These are phyloP conservation scores for Rhizopogon roseolus DNA, from an alignment of 768 basidiomycete species.

Conservation along the genomic window DNA sequence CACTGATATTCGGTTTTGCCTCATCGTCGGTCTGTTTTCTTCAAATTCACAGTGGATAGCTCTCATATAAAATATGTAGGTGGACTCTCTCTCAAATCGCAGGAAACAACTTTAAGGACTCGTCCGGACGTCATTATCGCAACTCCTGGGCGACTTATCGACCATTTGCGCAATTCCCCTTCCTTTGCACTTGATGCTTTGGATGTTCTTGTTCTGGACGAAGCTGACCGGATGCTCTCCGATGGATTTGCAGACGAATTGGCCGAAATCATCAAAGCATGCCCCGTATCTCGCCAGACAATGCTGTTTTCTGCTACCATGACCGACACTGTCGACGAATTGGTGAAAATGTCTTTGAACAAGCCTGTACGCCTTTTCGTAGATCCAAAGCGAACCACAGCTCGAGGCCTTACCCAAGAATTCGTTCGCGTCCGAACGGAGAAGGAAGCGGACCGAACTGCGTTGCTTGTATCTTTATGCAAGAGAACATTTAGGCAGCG, in stretches of 20 bases:
- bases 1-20: slow-evolving; percentile 86
- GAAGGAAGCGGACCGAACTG: slow-evolving; percentile 72
- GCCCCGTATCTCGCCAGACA: slow-evolving; percentile 86
- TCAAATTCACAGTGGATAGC: slow-evolving; percentile 2
- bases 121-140: slow-evolving; percentile 94
- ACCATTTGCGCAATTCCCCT: slow-evolving; percentile 94
- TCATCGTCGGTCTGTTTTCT: slow-evolving; percentile 70
- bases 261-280: slow-evolving; percentile 87
- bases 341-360: slow-evolving; percentile 88
- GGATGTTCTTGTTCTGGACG: slow-evolving; percentile 92
- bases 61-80: slow-evolving; percentile 39
- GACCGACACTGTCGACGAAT: slow-evolving; percentile 93
- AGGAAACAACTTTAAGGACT: slow-evolving; percentile 79
- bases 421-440: slow-evolving; percentile 88
- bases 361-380: slow-evolving; percentile 94
- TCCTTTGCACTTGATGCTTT: slow-evolving; percentile 89
- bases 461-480: slow-evolving; percentile 77
- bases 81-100: slow-evolving; percentile 89
- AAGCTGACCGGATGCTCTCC: slow-evolving; percentile 95
- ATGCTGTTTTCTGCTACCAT: slow-evolving; percentile 99
- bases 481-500: slow-evolving; percentile 80
- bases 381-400: slow-evolving; percentile 86
- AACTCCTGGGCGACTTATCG: slow-evolving; percentile 95
- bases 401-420: slow-evolving; percentile 85
- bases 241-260: slow-evolving; percentile 96